Base-by-base conservation (phyloP, 2,329 filamentous ascomycete genomes). In the Fusarium acutatum region DNA sequence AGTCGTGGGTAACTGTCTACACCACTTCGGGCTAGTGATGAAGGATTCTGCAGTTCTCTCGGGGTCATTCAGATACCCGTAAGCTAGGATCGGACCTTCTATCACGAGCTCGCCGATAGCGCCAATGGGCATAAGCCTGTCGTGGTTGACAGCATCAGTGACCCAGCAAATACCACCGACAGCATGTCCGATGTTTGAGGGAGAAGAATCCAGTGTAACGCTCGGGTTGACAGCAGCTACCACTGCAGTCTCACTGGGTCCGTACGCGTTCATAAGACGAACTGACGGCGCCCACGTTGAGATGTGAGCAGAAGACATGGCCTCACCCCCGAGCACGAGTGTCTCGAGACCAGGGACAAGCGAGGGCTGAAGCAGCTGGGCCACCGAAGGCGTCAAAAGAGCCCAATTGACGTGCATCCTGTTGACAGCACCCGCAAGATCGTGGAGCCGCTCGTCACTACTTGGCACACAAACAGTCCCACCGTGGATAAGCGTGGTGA, bases 51-150 rank as follows among this genome's bases (percentile, higher is more conserved):
- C 62, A 79, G 84, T 82, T 38, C 68, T 71, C 12, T 59, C 26
- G 12, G 76, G n/a, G 2, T 81, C 77, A 52, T 87, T 85, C 24
- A 87, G 77, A 66, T 89, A 90, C 22, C 86, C 86, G 32, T 84
- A 79, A 26, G 85, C 86, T 9, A 90, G 83, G 5, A 83, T 83
- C 20, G 67, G 61, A 0, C 75, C 75, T 37, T 83, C 83, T 32
- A 86, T 71, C 7, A 82, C 62, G 6, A 84, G 74, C 69, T 84
- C 83, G 3, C 81, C 81, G 0, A 78, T 38, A 1, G 64, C 66
- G 4, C 80, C 80, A 6, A 82, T 53, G 0, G 81, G 79, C 17
- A 72, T 58, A 1, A 82, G 75, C 11, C 64, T 62, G 22, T 80
- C 41, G 46, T 73, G 63, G n/a, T 81, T 71, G 34, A 46, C 24